phyloP scores from a whole-genome alignment of 768 basidiomycete genomes.

The Pisolithus sp. region DNA sequence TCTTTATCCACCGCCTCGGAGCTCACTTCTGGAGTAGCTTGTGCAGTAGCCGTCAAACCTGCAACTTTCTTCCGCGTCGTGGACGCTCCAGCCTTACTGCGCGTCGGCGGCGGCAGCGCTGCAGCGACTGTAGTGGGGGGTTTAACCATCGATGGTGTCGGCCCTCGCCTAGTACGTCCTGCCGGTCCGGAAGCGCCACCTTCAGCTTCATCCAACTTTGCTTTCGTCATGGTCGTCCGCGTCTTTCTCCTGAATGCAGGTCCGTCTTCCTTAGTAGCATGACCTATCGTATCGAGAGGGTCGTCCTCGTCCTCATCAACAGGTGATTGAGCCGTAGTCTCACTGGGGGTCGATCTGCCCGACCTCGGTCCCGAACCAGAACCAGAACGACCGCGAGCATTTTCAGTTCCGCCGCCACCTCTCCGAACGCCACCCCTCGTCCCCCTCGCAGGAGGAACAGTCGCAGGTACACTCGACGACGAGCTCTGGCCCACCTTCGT shows the following conservation, averaged over 20 bases:
- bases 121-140: background rate
- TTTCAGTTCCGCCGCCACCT: too few species aligned
- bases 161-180: background rate
- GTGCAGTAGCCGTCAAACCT: background rate
- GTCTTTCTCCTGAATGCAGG: background rate
- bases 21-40: background rate
- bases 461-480: background rate
- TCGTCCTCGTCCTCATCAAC: constrained; percentile 5
- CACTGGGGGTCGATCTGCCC: background rate
- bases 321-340: background rate
- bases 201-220: background rate
- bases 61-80: background rate
- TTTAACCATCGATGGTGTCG: background rate
- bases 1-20: too few species aligned
- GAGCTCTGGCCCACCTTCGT: background rate
- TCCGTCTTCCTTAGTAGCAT: background rate
- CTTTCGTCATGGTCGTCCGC: background rate
- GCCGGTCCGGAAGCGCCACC: constrained; percentile 1
- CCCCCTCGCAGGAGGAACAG: background rate
- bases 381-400: too few species aligned
- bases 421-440: background rate
- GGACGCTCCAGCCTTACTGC: background rate
- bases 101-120: background rate
- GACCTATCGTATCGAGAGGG: background rate
- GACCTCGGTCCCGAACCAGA: background rate